These are phyloP conservation scores for Ophiostoma triangulosporum DNA, from an alignment of 2,329 filamentous ascomycete species.

Conservation along the genomic window DNA sequence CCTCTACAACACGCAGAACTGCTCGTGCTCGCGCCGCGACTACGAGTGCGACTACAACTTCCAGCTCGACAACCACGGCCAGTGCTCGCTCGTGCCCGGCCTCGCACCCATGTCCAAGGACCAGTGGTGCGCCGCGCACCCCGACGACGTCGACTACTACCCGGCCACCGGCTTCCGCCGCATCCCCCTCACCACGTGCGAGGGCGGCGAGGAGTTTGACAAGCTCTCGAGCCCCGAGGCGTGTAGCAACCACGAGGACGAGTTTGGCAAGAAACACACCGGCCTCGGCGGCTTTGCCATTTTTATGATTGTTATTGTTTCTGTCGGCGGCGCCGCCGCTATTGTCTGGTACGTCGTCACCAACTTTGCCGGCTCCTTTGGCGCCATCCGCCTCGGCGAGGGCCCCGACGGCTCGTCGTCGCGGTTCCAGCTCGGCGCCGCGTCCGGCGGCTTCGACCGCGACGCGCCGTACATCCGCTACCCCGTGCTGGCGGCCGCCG, in stretches of 20 bases:
- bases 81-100: slow-evolving; percentile 65
- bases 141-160: slow-evolving; percentile 63
- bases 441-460: slow-evolving; percentile 32
- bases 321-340: slow-evolving; percentile 54
- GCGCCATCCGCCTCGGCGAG: slow-evolving; percentile 82
- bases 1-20: slow-evolving; percentile 63
- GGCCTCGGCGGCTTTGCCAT: slow-evolving; percentile 58
- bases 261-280: slow-evolving; percentile 55
- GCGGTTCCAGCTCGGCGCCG: slow-evolving; percentile 14
- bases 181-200: slow-evolving; percentile 79
- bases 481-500: slow-evolving; percentile 61
- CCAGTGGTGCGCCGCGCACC: slow-evolving; percentile 44
- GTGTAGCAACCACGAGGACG: slow-evolving; percentile 69
- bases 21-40: slow-evolving; percentile 70
- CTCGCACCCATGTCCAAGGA: slow-evolving; percentile 42
- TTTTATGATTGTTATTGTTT: slow-evolving; percentile 63
- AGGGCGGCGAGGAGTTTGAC: slow-evolving; percentile 62
- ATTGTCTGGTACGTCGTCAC: slow-evolving; percentile 75
- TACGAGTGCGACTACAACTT: slow-evolving; percentile 98
- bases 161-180: slow-evolving; percentile 78
- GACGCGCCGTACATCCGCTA: slow-evolving; percentile 70
- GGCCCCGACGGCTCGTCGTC: slow-evolving; percentile 18
- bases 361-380: slow-evolving; percentile 82
- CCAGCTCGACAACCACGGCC: slow-evolving; percentile 59
- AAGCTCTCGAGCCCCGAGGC: slow-evolving; percentile 45